Evolutionary conservation across 192 early-diverging fungal species (phyloP).

Genomic region (Umbelopsis ramanniana): DNA sequence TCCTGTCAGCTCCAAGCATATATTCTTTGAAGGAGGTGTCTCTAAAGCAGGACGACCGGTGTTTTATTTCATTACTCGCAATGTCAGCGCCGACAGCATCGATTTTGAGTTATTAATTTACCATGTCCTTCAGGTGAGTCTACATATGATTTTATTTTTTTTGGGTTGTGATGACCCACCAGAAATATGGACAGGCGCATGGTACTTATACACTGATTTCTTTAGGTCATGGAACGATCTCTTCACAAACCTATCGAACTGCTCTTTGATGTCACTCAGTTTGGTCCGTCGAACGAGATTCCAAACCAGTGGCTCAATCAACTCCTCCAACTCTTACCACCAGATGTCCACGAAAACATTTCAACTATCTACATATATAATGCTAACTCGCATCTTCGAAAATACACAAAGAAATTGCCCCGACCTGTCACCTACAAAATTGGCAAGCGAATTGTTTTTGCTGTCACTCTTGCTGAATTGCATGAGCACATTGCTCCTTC

Average conservation of each 20-base stretch:
- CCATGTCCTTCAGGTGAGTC: slow-evolving; percentile 70
- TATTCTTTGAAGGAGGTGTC: slow-evolving; percentile 82
- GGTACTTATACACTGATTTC: not conserved
- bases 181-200: not conserved
- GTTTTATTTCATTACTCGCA: slow-evolving; percentile 83
- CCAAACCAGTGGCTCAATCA: slow-evolving; percentile 75
- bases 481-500: slow-evolving; percentile 71
- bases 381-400: slow-evolving; percentile 77
- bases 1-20: slow-evolving; percentile 66
- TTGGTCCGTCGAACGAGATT: slow-evolving; percentile 80
- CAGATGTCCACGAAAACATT: slow-evolving; percentile 65
- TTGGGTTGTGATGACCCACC: slow-evolving; percentile 20
- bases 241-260: slow-evolving; percentile 77
- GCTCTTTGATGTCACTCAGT: slow-evolving; percentile 83
- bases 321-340: slow-evolving; percentile 75
- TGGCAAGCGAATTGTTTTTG: slow-evolving; percentile 71
- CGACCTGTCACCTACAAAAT: slow-evolving; percentile 57
- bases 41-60: slow-evolving; percentile 79
- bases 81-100: slow-evolving; percentile 72
- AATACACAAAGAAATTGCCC: slow-evolving; percentile 65
- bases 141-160: too few relatives aligned
- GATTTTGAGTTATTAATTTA: slow-evolving; percentile 88
- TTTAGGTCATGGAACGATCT: slow-evolving; percentile 65
- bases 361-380: slow-evolving; percentile 80
- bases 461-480: slow-evolving; percentile 69